Evolutionary conservation across 129 eudicot species (phyloP).

Genomic region (Flaveria sonorensis): DNA sequence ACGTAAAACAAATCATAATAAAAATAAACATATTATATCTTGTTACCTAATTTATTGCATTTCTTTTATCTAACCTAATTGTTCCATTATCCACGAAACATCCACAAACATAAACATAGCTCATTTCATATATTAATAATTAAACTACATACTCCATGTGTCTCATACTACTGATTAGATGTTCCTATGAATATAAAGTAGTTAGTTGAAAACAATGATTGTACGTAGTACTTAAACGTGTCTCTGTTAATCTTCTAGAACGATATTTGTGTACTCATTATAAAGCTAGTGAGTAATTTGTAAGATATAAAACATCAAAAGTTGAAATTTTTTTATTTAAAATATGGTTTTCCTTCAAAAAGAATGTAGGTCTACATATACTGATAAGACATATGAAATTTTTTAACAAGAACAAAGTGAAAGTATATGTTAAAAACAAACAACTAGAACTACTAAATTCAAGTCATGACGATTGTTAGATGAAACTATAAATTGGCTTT

Average conservation of each 20-base stretch:
- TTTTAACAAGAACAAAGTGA: not conserved
- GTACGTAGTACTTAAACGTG: not conserved
- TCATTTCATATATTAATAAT: not conserved
- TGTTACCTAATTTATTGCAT: slow-evolving; percentile 17
- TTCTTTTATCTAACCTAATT: slow-evolving; percentile 23
- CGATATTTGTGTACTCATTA: no score
- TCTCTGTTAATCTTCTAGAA: no score
- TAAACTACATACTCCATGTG: no score
- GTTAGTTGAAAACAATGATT: not conserved
- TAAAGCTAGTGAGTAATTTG: no score
- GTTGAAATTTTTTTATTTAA: no score
- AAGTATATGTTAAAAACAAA: no score
- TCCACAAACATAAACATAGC: not conserved
- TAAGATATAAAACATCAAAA: no score
- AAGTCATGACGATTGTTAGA: not conserved
- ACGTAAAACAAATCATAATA: no score
- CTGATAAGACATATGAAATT: not conserved
- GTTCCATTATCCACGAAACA: slow-evolving; percentile 21
- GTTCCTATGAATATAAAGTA: not conserved
- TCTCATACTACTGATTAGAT: no score
- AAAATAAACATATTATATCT: not conserved
- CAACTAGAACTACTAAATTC: not conserved
- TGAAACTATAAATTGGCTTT: not conserved
- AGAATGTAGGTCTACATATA: not conserved
- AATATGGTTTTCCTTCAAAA: no score